Base-by-base conservation (phyloP, 75 land plant genomes). In the Selaginella moellendorffii region DNA sequence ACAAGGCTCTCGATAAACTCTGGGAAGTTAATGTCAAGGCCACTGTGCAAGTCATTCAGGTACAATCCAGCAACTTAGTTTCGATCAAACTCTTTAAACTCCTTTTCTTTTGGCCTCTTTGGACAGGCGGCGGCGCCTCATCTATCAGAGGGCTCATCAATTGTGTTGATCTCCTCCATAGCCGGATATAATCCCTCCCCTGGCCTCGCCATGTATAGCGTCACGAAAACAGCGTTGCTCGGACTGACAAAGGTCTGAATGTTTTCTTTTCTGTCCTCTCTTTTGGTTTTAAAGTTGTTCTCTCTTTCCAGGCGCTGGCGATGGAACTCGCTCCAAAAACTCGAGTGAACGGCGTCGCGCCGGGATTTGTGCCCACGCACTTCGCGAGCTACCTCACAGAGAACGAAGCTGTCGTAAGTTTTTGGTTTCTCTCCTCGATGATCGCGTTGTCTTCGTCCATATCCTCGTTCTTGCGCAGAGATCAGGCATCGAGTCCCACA, bases 1-100 rank as follows among this genome's bases (percentile, higher is more conserved):
- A 86, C 61, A 60, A 86, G 28, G 88, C 81, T 0, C 80, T 93
- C 36, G 96, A 93, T 76, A 93, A 93, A 67, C 72, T 93, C 28
- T 93, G 90, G 96, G 98, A 93, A 17, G 73, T 84, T 24, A 93
- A 93, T 78, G 83, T 93, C 51, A 93, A 89, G 66, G 61, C 96
- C 17, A 31, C 82, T 17, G 67, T 93, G 24, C 85, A 83, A 18
- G 66, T 93, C 63, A 64, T 89, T 46, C 87, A 93, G 90, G 98
- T 89, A 74, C 21, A 22, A 19, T 51, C 28, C n/a, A n/a, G 0
- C 27, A 12, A 63, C 10, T 25, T 29, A 5, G 54, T 25, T 54
- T 18, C 68, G 26, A 21, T 53, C 52, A 29, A 2, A 19, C 20
- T 26, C 10, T 62, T 60, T 19, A 23, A 28, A 2, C 18, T 18